These are phyloP conservation scores for Russula abietina DNA, from an alignment of 768 basidiomycete species.

Conservation along the genomic window DNA sequence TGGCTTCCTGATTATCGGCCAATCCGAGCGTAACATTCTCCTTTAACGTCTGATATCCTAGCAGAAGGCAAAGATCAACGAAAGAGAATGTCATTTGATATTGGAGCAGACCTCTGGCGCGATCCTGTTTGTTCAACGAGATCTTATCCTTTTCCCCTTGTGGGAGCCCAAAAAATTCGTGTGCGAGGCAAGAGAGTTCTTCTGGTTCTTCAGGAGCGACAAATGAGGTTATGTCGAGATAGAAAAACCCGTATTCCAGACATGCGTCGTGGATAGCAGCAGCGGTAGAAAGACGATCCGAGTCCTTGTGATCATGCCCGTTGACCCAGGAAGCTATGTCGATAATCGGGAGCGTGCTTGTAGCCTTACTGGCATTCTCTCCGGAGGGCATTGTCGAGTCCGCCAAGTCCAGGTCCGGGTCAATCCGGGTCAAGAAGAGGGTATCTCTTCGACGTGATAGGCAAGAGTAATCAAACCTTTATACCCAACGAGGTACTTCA, in stretches of 20 bases:
- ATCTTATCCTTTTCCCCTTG: slow-evolving; percentile 59
- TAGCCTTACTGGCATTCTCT: neutral
- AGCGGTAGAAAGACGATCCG: slow-evolving; percentile 38
- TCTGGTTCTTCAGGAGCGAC: slow-evolving; percentile 54
- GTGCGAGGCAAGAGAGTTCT: slow-evolving; percentile 57
- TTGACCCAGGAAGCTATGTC: slow-evolving; percentile 60
- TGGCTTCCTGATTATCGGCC: slow-evolving; percentile 77
- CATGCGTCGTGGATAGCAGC: slow-evolving; percentile 68
- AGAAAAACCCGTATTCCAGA: slow-evolving; percentile 82
- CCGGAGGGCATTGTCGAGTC: neutral
- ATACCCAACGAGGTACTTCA: neutral
- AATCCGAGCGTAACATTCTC: slow-evolving; percentile 86
- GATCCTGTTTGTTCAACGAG: slow-evolving; percentile 60
- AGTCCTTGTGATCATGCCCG: slow-evolving; percentile 31
- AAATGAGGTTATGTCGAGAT: slow-evolving; percentile 63
- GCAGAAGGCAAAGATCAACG: neutral
- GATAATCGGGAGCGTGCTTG: slow-evolving; percentile 57
- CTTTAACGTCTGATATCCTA: slow-evolving; percentile 74
- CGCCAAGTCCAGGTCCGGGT: neutral
- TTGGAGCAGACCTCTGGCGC: slow-evolving; percentile 61
- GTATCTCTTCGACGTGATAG: neutral
- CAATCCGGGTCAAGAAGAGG: too few species aligned
- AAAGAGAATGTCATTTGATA: neutral
- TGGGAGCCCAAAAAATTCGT: slow-evolving; percentile 66
- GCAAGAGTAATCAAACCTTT: neutral